These are phyloP conservation scores for Aureobasidium sp. DNA, from an alignment of 2,329 filamentous ascomycete species.

Conservation along the genomic window DNA sequence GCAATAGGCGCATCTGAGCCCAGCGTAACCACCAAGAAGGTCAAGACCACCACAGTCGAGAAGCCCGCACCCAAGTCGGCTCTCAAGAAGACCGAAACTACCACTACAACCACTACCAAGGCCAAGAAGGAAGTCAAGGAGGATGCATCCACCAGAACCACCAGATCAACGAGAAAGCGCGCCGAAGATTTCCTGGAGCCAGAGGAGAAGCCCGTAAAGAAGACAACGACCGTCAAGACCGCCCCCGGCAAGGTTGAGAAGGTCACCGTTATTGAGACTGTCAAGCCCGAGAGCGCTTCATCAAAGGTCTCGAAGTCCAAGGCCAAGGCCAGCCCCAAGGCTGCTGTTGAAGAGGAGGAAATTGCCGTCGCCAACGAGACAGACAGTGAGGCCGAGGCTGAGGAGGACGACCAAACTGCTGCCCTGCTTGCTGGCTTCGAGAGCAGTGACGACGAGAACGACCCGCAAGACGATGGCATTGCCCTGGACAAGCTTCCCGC, in stretches of 20 bases:
- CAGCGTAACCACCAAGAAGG: constrained; percentile 25
- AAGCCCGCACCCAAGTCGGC: constrained; percentile 23
- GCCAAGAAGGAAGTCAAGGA: constrained; percentile 5
- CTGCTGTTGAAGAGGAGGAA: constrained; percentile 17
- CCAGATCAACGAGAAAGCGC: constrained; percentile 16
- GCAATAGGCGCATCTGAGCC: constrained; percentile 22
- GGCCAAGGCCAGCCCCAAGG: constrained; percentile 10
- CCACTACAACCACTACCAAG: constrained; percentile 9
- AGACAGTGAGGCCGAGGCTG: constrained; percentile 27
- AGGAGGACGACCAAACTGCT: constrained; percentile 40
- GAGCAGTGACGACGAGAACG: constrained; percentile 36
- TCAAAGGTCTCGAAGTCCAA: constrained; percentile 10
- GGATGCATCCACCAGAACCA: not conserved
- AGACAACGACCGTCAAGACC: constrained; percentile 10
- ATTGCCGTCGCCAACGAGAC: constrained; percentile 16
- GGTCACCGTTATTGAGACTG: not conserved
- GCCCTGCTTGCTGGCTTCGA: constrained; percentile 45
- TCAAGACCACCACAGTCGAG: constrained; percentile 26
- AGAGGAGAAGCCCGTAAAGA: constrained; percentile 14
- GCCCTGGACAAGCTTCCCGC: constrained; percentile 30
- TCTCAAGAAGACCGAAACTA: constrained; percentile 22
- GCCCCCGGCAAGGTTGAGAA: constrained; percentile 10
- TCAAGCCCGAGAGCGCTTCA: constrained; percentile 8
- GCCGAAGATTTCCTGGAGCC: constrained; percentile 14
- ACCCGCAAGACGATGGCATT: constrained; percentile 30